Base-by-base conservation (phyloP, 768 basidiomycete species). In the Chalciporus pseudorubinellus region DNA sequence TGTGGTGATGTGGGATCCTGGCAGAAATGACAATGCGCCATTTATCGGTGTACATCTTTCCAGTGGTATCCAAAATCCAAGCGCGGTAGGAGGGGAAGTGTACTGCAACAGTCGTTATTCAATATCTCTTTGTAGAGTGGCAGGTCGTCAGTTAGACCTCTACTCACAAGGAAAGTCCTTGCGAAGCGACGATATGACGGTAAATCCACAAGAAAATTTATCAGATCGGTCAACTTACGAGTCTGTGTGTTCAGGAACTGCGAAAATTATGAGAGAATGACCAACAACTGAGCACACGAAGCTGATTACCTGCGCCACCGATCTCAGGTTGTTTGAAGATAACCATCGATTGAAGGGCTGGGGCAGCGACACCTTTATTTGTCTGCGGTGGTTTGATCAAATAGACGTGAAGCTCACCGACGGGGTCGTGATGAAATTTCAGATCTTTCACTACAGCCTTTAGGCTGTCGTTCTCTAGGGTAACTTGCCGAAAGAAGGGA, bases 51-150 rank as follows among this genome's bases (percentile, higher is more conserved):
- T 94, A 68, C 94, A 97, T 52, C 81, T 77, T 67, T 98, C 95
- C 33, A 99, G 74, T 0, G 95, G 91, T 51, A 98, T 89, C 97
- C 97, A 99, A 66, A 95, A 92, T 2, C 97, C 97, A 19, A 98
- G 79, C 0, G 97, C 97, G 9, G 84, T 85, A 0, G 90, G 90
- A 11, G 97, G 97, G 36, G 89, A 76, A 9, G 95, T 97, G 70
- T 95, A 98, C 84, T 98, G 66, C 39, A 71, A 26, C 12, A 42
- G 11, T 39, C 6, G 22, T 62, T 24, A 53, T 20, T 46, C 29
- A n/a, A 42, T 18, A 10, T 31, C 55, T 29, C 46, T 22, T 36
- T 24, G 36, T 22, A 20, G 28, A 18, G 50, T 4, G 33, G 31
- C 47, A 42, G 39, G 16, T 12, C 16, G 9, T 3, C 13, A 39